A percentile compares a stretch with the other conserved stretches of the same genome.
phyloP scores from a whole-genome alignment of 805 yeast genomes.

The Kazachstania africana region DNA sequence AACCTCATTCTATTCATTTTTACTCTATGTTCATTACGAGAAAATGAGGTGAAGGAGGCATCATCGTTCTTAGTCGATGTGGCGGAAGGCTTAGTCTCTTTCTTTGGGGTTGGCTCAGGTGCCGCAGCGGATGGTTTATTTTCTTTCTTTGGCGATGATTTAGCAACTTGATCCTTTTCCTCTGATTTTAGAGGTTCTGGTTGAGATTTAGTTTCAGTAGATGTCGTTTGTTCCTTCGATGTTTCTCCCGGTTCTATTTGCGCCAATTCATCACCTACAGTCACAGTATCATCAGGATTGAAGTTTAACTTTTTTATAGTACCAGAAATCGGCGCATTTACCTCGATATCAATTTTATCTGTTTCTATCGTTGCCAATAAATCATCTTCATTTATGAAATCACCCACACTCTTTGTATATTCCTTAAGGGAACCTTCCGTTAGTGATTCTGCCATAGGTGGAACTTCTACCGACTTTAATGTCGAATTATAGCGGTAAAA shows the following conservation, averaged over 20 bases:
- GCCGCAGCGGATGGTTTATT: constrained; percentile 4
- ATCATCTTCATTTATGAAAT: constrained; percentile 76
- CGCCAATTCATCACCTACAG: constrained; percentile 87
- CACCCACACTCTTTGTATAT: constrained; percentile 70
- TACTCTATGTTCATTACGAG: constrained; percentile 82
- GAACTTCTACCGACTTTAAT: constrained; percentile 79
- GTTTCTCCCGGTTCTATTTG: constrained; percentile 71
- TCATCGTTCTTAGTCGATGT: constrained; percentile 22
- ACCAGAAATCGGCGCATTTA: constrained; percentile 88
- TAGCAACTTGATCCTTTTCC: background rate
- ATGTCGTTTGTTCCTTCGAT: constrained; percentile 38
- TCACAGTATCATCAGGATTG: constrained; percentile 81
- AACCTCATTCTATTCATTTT: constrained; percentile 99
- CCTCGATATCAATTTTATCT: constrained; percentile 95
- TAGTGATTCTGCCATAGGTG: constrained; percentile 97
- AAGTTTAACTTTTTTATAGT: constrained; percentile 76
- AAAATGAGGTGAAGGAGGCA: constrained; percentile 38
- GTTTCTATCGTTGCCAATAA: constrained; percentile 94
- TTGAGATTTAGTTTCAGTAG: constrained; percentile 30
- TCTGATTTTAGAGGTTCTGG: constrained; percentile 8
- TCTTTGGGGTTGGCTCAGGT: constrained; percentile 15
- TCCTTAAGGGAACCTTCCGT: constrained; percentile 88
- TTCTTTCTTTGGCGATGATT: background rate
- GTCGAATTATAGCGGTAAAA: constrained; percentile 28
- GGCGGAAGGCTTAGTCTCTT: constrained; percentile 16